Conservation (phyloP, 2,329 filamentous ascomycete species). For the Fusarium decemcellulare region DNA sequence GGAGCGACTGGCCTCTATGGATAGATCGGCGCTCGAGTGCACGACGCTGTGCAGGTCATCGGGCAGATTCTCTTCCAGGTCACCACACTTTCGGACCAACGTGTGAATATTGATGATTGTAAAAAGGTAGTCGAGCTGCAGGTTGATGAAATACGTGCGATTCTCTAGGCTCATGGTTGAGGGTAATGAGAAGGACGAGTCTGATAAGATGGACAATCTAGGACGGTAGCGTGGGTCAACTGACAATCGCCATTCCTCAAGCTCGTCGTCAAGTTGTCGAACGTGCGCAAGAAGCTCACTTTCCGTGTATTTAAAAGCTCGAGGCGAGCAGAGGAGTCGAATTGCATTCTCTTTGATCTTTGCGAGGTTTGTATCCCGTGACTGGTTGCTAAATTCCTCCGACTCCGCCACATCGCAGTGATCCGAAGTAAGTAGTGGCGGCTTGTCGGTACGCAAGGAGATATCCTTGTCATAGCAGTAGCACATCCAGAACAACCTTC, state of each 20-base stretch:
- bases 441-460: conserved; percentile 16
- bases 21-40: conserved; percentile 33
- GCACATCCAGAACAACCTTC: conserved; percentile 27
- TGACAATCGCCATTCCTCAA: conserved; percentile 51
- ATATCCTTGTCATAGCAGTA: conserved; percentile 29
- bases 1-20: conserved; percentile 34
- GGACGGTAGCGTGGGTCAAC: conserved; percentile 35
- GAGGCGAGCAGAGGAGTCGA: conserved; percentile 20
- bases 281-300: conserved; percentile 44
- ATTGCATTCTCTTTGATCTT: conserved; percentile 35
- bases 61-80: conserved; percentile 32
- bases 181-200: conserved; percentile 12
- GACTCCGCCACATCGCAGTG: conserved; percentile 29
- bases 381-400: conserved; percentile 12
- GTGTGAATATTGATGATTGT: conserved; percentile 39
- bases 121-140: conserved; percentile 38
- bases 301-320: conserved; percentile 39
- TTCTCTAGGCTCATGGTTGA: conserved; percentile 16
- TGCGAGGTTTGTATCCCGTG: conserved; percentile 30
- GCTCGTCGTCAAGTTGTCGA: conserved; percentile 49
- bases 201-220: conserved; percentile 27
- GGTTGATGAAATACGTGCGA: conserved; percentile 27
- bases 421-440: conserved; percentile 21
- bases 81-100: conserved; percentile 33
- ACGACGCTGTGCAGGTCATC: conserved; percentile 37